Evolutionary conservation across 129 eudicot species (phyloP).

Genomic region (Helichrysum umbraculigerum): DNA sequence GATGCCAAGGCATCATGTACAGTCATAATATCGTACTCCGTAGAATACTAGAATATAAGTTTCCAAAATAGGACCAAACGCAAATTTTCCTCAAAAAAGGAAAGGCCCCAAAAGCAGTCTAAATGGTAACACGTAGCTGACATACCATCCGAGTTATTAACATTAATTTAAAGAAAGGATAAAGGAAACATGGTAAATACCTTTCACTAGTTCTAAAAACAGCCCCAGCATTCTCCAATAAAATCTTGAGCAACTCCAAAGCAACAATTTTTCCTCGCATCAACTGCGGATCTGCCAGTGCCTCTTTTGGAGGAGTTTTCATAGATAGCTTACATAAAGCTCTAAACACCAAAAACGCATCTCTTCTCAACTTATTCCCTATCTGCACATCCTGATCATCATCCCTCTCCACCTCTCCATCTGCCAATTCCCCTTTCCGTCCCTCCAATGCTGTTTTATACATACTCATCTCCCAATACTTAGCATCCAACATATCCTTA

Average conservation of each 20-base stretch:
- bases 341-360: conserved; percentile 93
- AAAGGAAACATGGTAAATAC: conserved; percentile 37
- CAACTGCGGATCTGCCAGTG: conserved; percentile 73
- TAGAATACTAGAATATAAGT: neutral
- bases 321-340: conserved; percentile 93
- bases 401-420: conserved; percentile 83
- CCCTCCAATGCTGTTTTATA: conserved; percentile 98
- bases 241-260: conserved; percentile 93
- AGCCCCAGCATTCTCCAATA: conserved; percentile 98
- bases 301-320: conserved; percentile 99
- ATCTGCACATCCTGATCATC: conserved; percentile 98
- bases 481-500: conserved; percentile 99
- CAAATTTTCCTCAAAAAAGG: neutral
- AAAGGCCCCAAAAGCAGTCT: neutral
- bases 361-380: conserved; percentile 94
- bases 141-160: neutral
- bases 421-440: conserved; percentile 94
- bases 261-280: conserved; percentile 98
- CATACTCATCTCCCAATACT: conserved; percentile 99
- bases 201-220: conserved; percentile 97
- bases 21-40: neutral
- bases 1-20: conserved; percentile 6
- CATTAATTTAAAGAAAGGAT: neutral
- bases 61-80: neutral
- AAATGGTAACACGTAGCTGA: neutral